Conservation (phyloP, 108 stramenopile species). For the Nannochloropsis oceanica region DNA sequence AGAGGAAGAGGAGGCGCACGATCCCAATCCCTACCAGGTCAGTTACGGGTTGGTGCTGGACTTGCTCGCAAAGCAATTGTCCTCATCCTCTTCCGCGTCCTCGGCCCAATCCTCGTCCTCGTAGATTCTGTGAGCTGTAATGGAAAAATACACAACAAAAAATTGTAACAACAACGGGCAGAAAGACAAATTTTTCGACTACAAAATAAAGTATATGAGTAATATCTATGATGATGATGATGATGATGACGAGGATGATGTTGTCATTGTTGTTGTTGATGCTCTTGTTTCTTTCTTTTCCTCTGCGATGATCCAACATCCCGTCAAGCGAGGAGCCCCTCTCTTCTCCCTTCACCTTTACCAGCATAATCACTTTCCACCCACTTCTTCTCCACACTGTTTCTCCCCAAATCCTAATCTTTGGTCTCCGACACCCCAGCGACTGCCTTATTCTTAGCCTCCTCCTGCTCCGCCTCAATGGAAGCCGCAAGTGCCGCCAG, state of each 20-base stretch:
- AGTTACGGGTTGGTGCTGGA: neutral
- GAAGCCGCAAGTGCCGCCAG: slow-evolving; percentile 16
- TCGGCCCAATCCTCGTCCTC: neutral
- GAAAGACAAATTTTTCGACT: neutral
- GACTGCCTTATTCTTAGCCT: slow-evolving; percentile 2
- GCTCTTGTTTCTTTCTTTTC: too few relatives aligned
- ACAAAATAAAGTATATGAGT: neutral
- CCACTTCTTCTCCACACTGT: neutral
- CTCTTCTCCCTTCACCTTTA: too few relatives aligned
- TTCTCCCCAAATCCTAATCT: neutral
- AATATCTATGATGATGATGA: too few relatives aligned
- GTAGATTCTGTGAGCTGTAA: too few relatives aligned
- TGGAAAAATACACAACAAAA: too few relatives aligned
- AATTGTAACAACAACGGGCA: neutral
- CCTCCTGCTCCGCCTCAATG: slow-evolving; percentile 27
- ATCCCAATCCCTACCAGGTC: neutral
- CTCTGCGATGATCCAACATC: too few relatives aligned
- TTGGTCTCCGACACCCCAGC: slow-evolving; percentile 6
- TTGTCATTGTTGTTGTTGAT: too few relatives aligned
- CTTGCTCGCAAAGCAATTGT: neutral
- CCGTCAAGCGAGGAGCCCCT: too few relatives aligned
- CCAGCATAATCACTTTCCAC: too few relatives aligned
- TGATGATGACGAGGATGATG: too few relatives aligned
- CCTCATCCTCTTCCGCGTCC: neutral
- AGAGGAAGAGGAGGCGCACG: neutral